Base-by-base conservation (phyloP, 257 asterid genomes). In the Forsythia viridissima region DNA sequence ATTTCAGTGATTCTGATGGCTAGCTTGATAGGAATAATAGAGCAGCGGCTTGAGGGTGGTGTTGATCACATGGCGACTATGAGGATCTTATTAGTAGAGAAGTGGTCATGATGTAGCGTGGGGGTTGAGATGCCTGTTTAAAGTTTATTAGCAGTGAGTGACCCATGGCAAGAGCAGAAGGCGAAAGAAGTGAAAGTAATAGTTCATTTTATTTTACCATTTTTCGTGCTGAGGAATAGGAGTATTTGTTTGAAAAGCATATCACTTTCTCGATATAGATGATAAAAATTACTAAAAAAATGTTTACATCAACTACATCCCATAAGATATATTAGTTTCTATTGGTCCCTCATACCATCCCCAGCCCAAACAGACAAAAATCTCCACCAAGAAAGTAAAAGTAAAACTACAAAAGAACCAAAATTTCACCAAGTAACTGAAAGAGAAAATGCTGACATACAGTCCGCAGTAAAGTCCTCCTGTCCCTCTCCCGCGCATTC, bases 401-500 rank as follows among this genome's bases (percentile, higher is more conserved):
- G 4, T 2, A 6, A 39, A 44, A 67, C 11, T 63, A 63, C 5
- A 10, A 8, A 65, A n/a, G 0, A 20, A 30, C 21, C 55, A 40
- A 74, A 12, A 36, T 57, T 46, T 57, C 12, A 36, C 41, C 16
- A 9, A 46, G 10, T 44, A 30, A 30, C 34, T 30, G 41, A 73
- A 39, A 73, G 4, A 18, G 20, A 67, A 42, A 67, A n/a, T 51
- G 36, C 46, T 70, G 69, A 83, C 98, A 89, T 86, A 93, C 98
- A 75, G 96, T 88, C 70, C 99, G 89, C 63, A 93, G 84, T 73
- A 95, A 85, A 42, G 88, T 81, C 85, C 99, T 85, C 82, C 96
- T 89, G 55, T 95, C 99, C 84, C 98, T 90, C 90, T 95, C 99
- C 44, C 99, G 90, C 70, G 97, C 97, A 92, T 92, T 92, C 86